Percentiles rank a stretch among this genome's conserved stretches.
These are phyloP conservation scores for Vitis hybrid DNA, from an alignment of 177 flowering plant genomes.

Conservation along the genomic window DNA sequence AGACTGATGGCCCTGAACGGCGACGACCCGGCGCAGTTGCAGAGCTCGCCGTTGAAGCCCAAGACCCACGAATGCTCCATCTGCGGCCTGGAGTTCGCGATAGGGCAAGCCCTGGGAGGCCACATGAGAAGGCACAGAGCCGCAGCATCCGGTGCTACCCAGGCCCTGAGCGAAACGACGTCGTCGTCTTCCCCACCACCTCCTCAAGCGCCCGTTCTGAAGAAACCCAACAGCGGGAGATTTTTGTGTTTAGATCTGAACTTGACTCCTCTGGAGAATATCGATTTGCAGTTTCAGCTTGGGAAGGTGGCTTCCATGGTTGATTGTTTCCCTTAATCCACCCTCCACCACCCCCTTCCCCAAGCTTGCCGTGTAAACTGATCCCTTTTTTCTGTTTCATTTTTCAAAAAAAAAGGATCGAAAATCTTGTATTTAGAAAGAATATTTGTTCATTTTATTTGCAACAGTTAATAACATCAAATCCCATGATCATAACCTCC, in stretches of 20 bases:
- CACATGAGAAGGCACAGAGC: slow-evolving; percentile 83
- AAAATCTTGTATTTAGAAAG: too few species aligned
- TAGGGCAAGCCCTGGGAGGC: slow-evolving; percentile 88
- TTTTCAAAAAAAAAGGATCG: too few species aligned
- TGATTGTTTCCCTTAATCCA: slow-evolving; percentile 14
- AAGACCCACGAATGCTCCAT: slow-evolving; percentile 75
- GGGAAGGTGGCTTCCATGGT: slow-evolving; percentile 23
- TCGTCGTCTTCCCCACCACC: neutral
- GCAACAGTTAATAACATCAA: too few species aligned
- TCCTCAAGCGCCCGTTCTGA: slow-evolving; percentile 14
- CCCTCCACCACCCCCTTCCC: too few species aligned
- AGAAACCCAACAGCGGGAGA: slow-evolving; percentile 35
- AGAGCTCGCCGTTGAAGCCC: slow-evolving; percentile 36
- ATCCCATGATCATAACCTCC: too few species aligned
- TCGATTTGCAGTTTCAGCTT: slow-evolving; percentile 30
- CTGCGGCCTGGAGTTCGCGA: slow-evolving; percentile 70
- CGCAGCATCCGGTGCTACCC: neutral
- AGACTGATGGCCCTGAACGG: slow-evolving; percentile 20
- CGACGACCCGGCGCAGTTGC: neutral
- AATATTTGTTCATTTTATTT: too few species aligned
- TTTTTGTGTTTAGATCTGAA: slow-evolving; percentile 68
- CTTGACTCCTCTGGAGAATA: slow-evolving; percentile 65
- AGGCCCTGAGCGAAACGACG: neutral
- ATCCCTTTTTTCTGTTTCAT: too few species aligned
- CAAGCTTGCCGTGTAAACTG: too few species aligned